phyloP scores from a whole-genome alignment of 1,139 yeast genomes.

The Saccharomycopsis hybrid region DNA sequence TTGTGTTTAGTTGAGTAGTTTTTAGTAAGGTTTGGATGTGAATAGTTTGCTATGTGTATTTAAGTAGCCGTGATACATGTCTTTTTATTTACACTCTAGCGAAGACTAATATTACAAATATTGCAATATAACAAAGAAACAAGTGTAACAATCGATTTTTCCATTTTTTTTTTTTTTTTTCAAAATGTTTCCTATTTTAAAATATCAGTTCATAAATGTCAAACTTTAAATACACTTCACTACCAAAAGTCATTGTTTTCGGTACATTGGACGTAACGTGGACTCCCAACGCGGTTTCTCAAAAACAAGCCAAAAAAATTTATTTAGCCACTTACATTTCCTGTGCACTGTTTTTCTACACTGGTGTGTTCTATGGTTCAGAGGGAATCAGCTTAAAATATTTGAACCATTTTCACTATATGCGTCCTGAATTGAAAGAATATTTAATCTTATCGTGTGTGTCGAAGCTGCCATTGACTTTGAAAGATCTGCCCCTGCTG shows the following conservation, averaged over 20 bases:
- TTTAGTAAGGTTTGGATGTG: no score
- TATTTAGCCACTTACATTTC: constrained; percentile 34
- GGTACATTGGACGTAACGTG: constrained; percentile 65
- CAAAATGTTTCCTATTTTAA: no score
- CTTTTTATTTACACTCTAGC: no score
- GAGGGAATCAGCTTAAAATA: constrained; percentile 42
- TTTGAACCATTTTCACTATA: constrained; percentile 50
- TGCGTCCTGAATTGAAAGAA: constrained; percentile 48
- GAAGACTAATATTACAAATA: no score
- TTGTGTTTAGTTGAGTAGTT: no score
- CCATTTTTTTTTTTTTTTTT: no score
- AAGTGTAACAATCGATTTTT: no score
- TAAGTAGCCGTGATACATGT: no score
- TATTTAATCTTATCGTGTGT: constrained; percentile 48
- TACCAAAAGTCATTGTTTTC: constrained; percentile 39
- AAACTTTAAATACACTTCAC: no score
- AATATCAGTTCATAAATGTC: no score
- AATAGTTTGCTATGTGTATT: no score
- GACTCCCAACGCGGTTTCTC: constrained; percentile 38
- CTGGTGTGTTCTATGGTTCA: constrained; percentile 74
- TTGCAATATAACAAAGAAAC: no score
- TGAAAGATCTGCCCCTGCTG: constrained; percentile 38
- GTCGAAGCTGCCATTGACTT: constrained; percentile 58
- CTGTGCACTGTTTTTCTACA: constrained; percentile 56
- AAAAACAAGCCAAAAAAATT: constrained; percentile 41